Evolutionary conservation across 495 filamentous ascomycete species (phyloP), one percentile per base, ranked within the genome.

Genomic region (Penicillium nucicola): DNA sequence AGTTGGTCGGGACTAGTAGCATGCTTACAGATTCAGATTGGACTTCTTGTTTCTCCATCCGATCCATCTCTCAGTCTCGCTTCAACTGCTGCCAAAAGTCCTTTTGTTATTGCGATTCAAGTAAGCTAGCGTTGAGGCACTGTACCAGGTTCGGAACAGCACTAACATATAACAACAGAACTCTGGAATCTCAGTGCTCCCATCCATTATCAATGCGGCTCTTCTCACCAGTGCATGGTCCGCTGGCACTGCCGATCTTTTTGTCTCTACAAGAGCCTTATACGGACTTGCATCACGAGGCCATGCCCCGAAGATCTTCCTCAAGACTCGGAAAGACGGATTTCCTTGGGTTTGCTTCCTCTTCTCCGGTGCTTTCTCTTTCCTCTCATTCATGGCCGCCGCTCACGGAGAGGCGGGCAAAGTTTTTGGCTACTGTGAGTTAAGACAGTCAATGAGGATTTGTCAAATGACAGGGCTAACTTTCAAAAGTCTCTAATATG

Each of bases 211-310:
- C 59, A 90, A 90, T 53, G 86, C 84, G 4, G 75, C 85, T 3
- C 84, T 90, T 52, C 75, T 89, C 36, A 86, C 81, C 3, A 84
- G 80, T 14, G 86, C 84, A 7, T 87, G 83, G 77, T 82, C 78
- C 6, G 74, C 78, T 17, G 81, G 75, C 14, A 82, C 78, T 53
- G 72, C 75, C 10, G 78, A 76, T 70, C 51, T 62, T 11, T 60
- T 57, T 33, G 46, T 51, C 39, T 86, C 84, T n/a, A 83, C 83
- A 1, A 76, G 80, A 49, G 66, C 66, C 13, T 54, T 78, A 19
- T 77, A 74, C 47, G 69, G 70, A 13, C 57, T 77, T 7, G 70
- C 75, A 13, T 36, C 64, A 7, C 42, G 55, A 41, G 66, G 64
- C 5, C 59, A 71, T 35, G 70, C 66, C 3, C 69, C 71, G 0